These are phyloP conservation scores for Lipomyces chichibuensis DNA, from an alignment of 805 yeast genomes.

Conservation along the genomic window DNA sequence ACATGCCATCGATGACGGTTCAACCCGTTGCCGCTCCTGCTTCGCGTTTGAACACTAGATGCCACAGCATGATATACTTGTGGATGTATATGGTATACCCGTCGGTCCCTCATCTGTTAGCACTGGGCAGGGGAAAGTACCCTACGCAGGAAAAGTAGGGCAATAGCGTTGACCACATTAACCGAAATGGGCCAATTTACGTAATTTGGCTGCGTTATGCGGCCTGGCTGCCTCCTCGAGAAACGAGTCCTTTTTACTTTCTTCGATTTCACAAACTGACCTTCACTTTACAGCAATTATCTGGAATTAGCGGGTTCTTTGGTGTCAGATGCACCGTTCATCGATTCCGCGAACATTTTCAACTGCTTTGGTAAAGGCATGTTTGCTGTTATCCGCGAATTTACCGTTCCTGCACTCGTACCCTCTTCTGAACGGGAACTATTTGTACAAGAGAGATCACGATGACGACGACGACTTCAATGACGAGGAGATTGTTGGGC, in stretches of 20 bases:
- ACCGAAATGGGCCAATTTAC: not conserved
- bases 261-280: not conserved
- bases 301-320: not conserved
- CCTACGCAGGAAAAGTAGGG: not conserved
- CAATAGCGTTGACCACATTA: not conserved
- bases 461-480: constrained; percentile 29
- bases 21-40: too few species aligned
- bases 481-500: constrained; percentile 36
- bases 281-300: not conserved
- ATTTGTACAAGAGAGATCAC: constrained; percentile 4
- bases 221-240: not conserved
- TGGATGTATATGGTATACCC: not conserved
- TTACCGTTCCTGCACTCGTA: constrained; percentile 6
- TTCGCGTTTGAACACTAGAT: not conserved
- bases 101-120: too few species aligned
- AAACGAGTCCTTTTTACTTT: not conserved
- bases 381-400: constrained; percentile 28
- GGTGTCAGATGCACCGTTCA: constrained; percentile 27
- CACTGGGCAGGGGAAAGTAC: not conserved
- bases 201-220: too few species aligned
- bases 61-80: not conserved
- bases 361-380: constrained; percentile 26
- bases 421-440: not conserved
- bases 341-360: constrained; percentile 19
- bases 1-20: too few species aligned